Conservation (phyloP, 345 rosid species). For the Eucalyptus sp. region DNA sequence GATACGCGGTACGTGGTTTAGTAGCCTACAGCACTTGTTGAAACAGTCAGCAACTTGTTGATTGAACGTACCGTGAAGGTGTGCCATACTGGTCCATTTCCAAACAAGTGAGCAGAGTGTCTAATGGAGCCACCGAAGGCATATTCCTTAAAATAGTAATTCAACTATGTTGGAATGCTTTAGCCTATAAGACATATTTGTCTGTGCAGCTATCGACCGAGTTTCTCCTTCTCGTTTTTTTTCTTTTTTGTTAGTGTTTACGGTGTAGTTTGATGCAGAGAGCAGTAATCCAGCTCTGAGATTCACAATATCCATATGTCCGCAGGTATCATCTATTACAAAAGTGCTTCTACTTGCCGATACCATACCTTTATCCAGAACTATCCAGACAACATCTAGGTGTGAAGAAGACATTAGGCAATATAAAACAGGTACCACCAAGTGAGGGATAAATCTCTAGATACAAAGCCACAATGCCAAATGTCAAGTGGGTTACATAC, state of each 20-base stretch:
- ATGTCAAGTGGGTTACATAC: background rate
- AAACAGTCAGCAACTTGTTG: background rate
- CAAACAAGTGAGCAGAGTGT: background rate
- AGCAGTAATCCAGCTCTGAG: background rate
- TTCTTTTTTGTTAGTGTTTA: background rate
- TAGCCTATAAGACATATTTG: background rate
- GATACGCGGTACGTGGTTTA: background rate
- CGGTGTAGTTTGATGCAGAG: background rate
- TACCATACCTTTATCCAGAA: background rate
- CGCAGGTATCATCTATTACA: background rate
- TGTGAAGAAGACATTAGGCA: background rate
- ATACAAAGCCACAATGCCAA: background rate
- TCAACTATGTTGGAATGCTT: background rate
- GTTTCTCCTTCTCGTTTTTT: background rate
- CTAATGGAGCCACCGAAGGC: background rate
- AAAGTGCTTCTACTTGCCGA: background rate
- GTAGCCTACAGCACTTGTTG: background rate
- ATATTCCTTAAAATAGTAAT: background rate
- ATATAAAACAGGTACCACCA: background rate
- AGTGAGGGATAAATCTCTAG: background rate
- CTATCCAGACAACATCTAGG: background rate
- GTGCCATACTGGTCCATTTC: background rate
- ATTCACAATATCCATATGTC: background rate
- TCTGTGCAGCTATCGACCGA: background rate
- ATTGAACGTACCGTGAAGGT: background rate